These are phyloP conservation scores for Phytomonas sp. DNA, from an alignment of 208 protist species.

Conservation along the genomic window DNA sequence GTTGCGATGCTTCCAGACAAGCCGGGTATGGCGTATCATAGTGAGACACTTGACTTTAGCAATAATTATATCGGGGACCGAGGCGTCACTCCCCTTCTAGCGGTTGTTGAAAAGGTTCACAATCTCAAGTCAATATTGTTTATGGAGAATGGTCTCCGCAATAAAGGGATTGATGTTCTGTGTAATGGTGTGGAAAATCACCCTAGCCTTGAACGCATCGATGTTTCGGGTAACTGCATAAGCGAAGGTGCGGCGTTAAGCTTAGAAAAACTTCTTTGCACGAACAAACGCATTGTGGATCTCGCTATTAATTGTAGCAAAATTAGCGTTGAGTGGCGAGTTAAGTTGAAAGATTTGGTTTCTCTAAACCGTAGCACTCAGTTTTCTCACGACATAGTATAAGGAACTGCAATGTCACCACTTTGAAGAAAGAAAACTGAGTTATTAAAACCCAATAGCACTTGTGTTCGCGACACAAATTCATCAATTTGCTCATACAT, in stretches of 20 bases:
- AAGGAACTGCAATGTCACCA: neutral
- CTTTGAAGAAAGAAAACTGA: neutral
- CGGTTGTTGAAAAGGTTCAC: slow-evolving; percentile 42
- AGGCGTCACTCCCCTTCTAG: slow-evolving; percentile 62
- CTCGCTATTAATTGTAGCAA: slow-evolving; percentile 79
- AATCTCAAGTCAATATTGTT: slow-evolving; percentile 48
- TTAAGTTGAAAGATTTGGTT: slow-evolving; percentile 46
- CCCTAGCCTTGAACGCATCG: slow-evolving; percentile 51
- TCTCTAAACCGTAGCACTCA: slow-evolving; percentile 23
- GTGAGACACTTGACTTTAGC: slow-evolving; percentile 55
- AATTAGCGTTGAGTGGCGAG: slow-evolving; percentile 70
- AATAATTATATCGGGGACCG: slow-evolving; percentile 86
- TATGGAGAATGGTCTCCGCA: slow-evolving; percentile 83
- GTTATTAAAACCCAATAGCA: neutral
- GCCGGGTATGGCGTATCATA: slow-evolving; percentile 18
- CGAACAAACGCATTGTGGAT: slow-evolving; percentile 50
- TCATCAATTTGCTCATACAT: neutral
- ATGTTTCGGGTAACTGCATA: slow-evolving; percentile 88
- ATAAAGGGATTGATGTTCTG: slow-evolving; percentile 54
- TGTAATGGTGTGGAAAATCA: slow-evolving; percentile 34
- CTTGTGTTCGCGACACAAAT: neutral
- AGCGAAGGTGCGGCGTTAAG: slow-evolving; percentile 70
- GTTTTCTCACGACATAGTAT: neutral
- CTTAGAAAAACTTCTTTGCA: slow-evolving; percentile 43
- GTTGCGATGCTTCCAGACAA: slow-evolving; percentile 49